A percentile compares a stretch with the other conserved stretches of the same genome.
These are phyloP conservation scores for Hericium coralloides DNA, from an alignment of 768 basidiomycete genomes.

Conservation along the genomic window DNA sequence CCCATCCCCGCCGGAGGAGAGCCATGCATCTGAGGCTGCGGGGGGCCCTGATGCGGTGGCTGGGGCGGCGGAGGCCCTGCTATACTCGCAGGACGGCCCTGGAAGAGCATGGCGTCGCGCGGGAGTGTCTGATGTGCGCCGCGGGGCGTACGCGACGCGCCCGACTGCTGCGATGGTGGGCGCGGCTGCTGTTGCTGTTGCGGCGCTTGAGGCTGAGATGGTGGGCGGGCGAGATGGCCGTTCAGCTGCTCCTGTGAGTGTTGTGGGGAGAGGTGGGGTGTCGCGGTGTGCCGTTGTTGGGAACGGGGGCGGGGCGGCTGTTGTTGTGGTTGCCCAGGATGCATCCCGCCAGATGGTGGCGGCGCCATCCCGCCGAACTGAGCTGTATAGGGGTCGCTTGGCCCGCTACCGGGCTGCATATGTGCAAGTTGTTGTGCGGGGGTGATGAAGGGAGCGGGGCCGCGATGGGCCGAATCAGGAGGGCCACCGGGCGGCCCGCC, in stretches of 20 bases:
- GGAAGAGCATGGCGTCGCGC: conserved; percentile 5
- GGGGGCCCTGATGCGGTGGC: conserved; percentile 3
- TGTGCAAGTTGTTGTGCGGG: conserved; percentile 59
- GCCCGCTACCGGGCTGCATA: conserved; percentile 28
- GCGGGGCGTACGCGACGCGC: conserved; percentile 41
- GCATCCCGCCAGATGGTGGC: conserved; percentile 15
- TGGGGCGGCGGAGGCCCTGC: conserved; percentile 2
- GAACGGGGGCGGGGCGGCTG: conserved; percentile 19
- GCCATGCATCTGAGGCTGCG: background rate
- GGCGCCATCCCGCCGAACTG: conserved; percentile 27
- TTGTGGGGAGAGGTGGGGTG: conserved; percentile 36
- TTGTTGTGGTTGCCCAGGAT: conserved; percentile 17
- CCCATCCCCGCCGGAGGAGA: background rate
- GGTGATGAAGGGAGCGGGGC: conserved; percentile 38
- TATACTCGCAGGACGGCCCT: conserved; percentile 14
- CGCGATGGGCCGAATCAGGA: conserved; percentile 31
- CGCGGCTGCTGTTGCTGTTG: conserved; percentile 36
- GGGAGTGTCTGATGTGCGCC: conserved; percentile 16
- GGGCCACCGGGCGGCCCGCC: conserved; percentile 27
- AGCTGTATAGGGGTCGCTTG: conserved; percentile 22
- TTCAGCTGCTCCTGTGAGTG: conserved; percentile 36
- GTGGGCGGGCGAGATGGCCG: conserved; percentile 25
- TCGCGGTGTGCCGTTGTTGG: conserved; percentile 14
- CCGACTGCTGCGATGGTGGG: conserved; percentile 37
- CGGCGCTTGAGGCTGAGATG: conserved; percentile 47